Conservation (phyloP, 2,329 filamentous ascomycete genomes). For the Dothideomycetes sp. region DNA sequence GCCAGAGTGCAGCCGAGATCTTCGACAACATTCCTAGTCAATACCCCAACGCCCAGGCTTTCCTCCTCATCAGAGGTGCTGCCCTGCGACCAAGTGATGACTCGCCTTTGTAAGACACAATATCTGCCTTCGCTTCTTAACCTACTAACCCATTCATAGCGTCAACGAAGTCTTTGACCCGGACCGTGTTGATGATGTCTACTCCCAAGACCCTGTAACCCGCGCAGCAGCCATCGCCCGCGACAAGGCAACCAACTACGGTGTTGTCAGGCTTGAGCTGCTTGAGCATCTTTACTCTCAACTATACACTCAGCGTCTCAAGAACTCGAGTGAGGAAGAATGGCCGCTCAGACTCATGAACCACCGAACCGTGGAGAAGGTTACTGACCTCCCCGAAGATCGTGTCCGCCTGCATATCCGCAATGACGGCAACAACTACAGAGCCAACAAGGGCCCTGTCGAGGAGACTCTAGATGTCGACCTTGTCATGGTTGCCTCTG, state of each 20-base stretch:
- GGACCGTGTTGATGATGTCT: constrained; percentile 67
- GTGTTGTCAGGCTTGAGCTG: constrained; percentile 81
- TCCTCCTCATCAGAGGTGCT: constrained; percentile 68
- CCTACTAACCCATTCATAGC: constrained; percentile 29
- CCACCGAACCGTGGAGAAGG: constrained; percentile 52
- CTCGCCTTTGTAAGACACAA: constrained; percentile 69
- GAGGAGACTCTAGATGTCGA: constrained; percentile 64
- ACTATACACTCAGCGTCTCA: constrained; percentile 75
- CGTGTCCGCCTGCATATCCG: constrained; percentile 50
- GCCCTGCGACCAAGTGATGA: constrained; percentile 87
- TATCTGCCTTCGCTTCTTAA: constrained; percentile 16
- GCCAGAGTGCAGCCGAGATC: constrained; percentile 91
- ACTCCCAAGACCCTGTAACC: constrained; percentile 50
- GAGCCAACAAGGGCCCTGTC: constrained; percentile 24
- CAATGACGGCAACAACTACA: constrained; percentile 33
- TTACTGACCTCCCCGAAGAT: constrained; percentile 40
- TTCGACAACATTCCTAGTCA: constrained; percentile 76
- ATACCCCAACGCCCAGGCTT: constrained; percentile 72
- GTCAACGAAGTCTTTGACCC: constrained; percentile 97
- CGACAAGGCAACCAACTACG: constrained; percentile 84
- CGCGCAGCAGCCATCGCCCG: constrained; percentile 52
- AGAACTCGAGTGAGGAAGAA: constrained; percentile 55
- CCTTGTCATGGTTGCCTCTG: constrained; percentile 75
- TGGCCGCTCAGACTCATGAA: constrained; percentile 79
- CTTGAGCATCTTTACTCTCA: constrained; percentile 81